Conservation (phyloP, 306 rosid genomes). For the Senna tora region DNA sequence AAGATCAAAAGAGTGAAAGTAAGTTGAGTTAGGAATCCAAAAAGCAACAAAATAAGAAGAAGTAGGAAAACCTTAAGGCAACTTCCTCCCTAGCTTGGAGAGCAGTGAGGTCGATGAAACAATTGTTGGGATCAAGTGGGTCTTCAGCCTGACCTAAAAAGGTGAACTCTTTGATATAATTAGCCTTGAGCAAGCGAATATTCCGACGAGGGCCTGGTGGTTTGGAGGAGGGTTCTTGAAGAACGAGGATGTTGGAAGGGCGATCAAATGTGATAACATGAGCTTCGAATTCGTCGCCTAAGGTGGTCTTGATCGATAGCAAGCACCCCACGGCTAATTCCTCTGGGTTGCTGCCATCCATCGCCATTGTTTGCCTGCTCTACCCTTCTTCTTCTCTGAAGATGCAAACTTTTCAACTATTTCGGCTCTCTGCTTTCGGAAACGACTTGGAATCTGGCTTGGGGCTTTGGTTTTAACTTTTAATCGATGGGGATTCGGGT, state of each 20-base stretch:
- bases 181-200: constrained; percentile 73
- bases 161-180: constrained; percentile 73
- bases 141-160: constrained; percentile 69
- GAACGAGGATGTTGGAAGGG: constrained; percentile 77
- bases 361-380: constrained; percentile 42
- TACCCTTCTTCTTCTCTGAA: constrained; percentile 21
- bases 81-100: constrained; percentile 72
- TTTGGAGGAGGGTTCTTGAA: constrained; percentile 73
- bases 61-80: constrained; percentile 63
- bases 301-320: constrained; percentile 79
- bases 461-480: not conserved
- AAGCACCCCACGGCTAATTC: constrained; percentile 76
- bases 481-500: too few relatives aligned
- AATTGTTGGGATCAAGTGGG: constrained; percentile 71
- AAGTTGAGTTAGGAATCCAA: not conserved
- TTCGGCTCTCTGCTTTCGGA: too few relatives aligned
- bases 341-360: constrained; percentile 65
- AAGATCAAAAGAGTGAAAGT: not conserved
- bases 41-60: not conserved
- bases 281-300: constrained; percentile 85
- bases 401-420: not conserved
- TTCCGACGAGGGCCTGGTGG: constrained; percentile 68
- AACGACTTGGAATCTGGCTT: not conserved
- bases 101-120: constrained; percentile 66
- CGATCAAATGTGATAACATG: constrained; percentile 90